Percentiles rank a stretch among this genome's conserved stretches.
These are phyloP conservation scores for Peltaster fructicola DNA, from an alignment of 2,329 filamentous ascomycete genomes.

Conservation along the genomic window DNA sequence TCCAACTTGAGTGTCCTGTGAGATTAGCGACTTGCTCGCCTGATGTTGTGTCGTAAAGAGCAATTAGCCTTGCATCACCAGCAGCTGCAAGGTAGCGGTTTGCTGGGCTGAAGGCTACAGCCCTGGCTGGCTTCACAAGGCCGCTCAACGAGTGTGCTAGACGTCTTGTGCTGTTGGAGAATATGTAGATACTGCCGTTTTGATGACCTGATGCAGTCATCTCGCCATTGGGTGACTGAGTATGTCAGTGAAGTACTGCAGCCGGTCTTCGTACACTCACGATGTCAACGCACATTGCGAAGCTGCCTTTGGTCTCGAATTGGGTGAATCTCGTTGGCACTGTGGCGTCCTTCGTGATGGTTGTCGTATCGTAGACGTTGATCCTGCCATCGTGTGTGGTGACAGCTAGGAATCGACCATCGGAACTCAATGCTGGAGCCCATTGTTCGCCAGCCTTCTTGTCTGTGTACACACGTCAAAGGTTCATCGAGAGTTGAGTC, in stretches of 20 bases:
- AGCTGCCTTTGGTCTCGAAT: slow-evolving; percentile 85
- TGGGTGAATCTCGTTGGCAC: slow-evolving; percentile 46
- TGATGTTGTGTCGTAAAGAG: slow-evolving; percentile 78
- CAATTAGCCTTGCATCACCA: slow-evolving; percentile 75
- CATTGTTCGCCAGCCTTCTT: slow-evolving; percentile 58
- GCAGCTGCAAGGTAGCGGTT: slow-evolving; percentile 73
- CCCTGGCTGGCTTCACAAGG: slow-evolving; percentile 69
- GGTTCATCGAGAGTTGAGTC: background rate
- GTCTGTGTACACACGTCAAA: slow-evolving; percentile 6
- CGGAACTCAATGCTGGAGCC: slow-evolving; percentile 70
- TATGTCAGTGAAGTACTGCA: slow-evolving; percentile 19
- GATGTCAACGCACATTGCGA: slow-evolving; percentile 75
- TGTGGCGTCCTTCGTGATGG: slow-evolving; percentile 22
- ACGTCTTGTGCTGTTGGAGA: slow-evolving; percentile 77
- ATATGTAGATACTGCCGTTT: slow-evolving; percentile 81
- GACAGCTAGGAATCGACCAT: slow-evolving; percentile 70
- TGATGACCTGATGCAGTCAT: slow-evolving; percentile 87
- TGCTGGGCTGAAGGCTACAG: slow-evolving; percentile 74
- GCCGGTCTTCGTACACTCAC: slow-evolving; percentile 24
- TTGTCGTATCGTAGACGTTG: slow-evolving; percentile 60
- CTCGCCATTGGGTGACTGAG: slow-evolving; percentile 47
- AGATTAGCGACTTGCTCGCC: slow-evolving; percentile 86
- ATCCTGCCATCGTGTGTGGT: slow-evolving; percentile 78
- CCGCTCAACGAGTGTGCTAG: slow-evolving; percentile 80
- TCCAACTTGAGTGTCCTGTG: slow-evolving; percentile 65